Conservation (phyloP, 2,329 filamentous ascomycete genomes). For the Trichophyton verrucosum region DNA sequence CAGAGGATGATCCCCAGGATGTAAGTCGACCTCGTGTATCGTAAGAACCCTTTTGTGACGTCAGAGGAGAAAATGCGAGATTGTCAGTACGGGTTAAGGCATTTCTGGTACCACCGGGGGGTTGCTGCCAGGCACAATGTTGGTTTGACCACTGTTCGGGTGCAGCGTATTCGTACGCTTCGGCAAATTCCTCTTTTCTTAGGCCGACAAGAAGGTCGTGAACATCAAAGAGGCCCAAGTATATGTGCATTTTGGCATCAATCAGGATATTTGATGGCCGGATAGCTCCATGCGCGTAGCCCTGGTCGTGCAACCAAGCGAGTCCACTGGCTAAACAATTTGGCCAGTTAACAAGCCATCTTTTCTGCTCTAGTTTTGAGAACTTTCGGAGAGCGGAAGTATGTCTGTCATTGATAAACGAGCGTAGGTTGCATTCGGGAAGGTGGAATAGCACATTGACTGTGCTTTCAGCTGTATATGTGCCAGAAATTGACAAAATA, state of each 20-base stretch:
- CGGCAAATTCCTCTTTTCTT: slow-evolving; percentile 42
- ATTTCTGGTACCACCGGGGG: background rate
- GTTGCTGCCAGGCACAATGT: background rate
- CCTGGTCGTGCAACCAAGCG: slow-evolving; percentile 44
- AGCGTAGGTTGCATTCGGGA: slow-evolving; percentile 31
- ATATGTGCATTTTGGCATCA: slow-evolving; percentile 44
- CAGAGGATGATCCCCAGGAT: background rate
- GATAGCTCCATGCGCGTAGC: slow-evolving; percentile 44
- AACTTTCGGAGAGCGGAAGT: slow-evolving; percentile 31
- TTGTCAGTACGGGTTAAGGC: background rate
- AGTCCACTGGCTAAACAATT: slow-evolving; percentile 43
- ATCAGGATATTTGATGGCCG: slow-evolving; percentile 49
- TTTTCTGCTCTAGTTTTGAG: slow-evolving; percentile 30
- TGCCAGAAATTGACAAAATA: slow-evolving; percentile 33
- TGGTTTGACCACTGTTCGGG: slow-evolving; percentile 41
- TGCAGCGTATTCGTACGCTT: slow-evolving; percentile 47
- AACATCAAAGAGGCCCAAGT: slow-evolving; percentile 46
- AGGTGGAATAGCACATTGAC: slow-evolving; percentile 33
- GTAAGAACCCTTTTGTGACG: background rate
- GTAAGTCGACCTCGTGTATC: background rate
- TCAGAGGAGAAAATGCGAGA: background rate
- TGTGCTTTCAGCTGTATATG: slow-evolving; percentile 33
- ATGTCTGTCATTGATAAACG: slow-evolving; percentile 31
- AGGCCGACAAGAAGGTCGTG: slow-evolving; percentile 43
- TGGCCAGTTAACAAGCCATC: slow-evolving; percentile 34